These are phyloP conservation scores for Juglanconis oblonga DNA, from an alignment of 2,329 filamentous ascomycete genomes.

Conservation along the genomic window DNA sequence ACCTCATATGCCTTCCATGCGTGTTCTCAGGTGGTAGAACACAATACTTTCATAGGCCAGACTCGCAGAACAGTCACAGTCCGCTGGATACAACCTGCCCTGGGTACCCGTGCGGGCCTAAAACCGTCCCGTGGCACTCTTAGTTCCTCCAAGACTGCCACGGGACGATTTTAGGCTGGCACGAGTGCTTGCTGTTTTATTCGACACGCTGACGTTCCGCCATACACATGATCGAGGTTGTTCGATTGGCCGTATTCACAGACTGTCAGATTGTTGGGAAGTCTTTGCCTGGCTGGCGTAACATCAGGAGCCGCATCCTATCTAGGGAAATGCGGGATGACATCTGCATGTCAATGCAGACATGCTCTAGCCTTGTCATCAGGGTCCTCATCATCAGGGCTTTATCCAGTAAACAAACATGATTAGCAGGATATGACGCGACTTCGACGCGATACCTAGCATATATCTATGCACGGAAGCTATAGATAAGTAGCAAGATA, in stretches of 20 bases:
- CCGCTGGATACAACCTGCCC: not conserved
- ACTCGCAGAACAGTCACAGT: not conserved
- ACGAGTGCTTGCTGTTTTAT: no score
- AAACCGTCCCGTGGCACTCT: not conserved
- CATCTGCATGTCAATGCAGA: conserved; percentile 6
- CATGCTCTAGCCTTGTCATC: not conserved
- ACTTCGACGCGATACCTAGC: not conserved
- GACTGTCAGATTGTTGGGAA: not conserved
- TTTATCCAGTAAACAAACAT: not conserved
- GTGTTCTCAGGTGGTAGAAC: no score
- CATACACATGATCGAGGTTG: not conserved
- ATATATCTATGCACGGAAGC: not conserved
- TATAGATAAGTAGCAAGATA: not conserved
- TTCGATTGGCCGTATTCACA: not conserved
- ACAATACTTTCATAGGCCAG: no score
- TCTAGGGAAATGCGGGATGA: not conserved
- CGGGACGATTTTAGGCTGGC: no score
- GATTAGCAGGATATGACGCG: not conserved
- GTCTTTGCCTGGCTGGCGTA: not conserved
- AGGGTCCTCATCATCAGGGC: not conserved
- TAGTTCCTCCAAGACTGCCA: no score
- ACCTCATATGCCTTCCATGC: not conserved
- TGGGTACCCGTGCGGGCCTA: not conserved
- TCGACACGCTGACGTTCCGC: no score
- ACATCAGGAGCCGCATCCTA: not conserved